Evolutionary conservation across 2,329 filamentous ascomycete genomes (phyloP), one percentile per base, ranked within the genome.

Genomic region (Xylaria sp.): DNA sequence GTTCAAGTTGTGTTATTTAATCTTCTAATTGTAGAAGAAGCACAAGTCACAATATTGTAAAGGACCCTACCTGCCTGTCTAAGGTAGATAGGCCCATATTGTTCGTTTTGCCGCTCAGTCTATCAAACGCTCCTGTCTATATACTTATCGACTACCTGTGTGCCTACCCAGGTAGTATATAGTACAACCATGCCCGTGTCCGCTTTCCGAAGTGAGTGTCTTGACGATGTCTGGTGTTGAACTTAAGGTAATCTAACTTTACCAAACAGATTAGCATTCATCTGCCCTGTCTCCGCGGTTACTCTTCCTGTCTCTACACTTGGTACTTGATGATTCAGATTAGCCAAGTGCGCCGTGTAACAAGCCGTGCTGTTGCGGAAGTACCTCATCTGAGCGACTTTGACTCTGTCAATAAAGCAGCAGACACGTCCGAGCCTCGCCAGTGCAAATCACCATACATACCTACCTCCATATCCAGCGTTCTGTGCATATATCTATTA

Each of bases 311-410:
- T 65, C 13, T 23, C 13, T 58, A 18, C n/a, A 62, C 54, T 20
- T 20, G 37, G 44, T 25, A 8, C 12, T 25, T 12, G 13, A 34
- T 50, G 10, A 10, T 58, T 44, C 46, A 55, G 66, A 71, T 65
- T 50, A 41, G 20, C 34, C 32, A 57, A 20, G 18, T 37, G 39
- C 37, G 50, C 34, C 37, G 69, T 71, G 63, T 60, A 57, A 71
- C 69, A 23, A 59, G 23, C 25, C 13, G 25, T 48, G 60, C 52
- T 56, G 44, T 58, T 39, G 56, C 51, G 44, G 44, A 65, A 57
- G 20, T 25, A 56, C 44, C 15, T 57, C 50, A 5, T 52, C 58
- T 51, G 13, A 6, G 48, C 54, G n/a, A 10, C 32, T 39, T 39
- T 4, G 51, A 60, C 32, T 7, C 13, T 28, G 28, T 28, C 41